Evolutionary conservation across 306 rosid species (phyloP), one percentile per base, ranked within the genome.

Genomic region (Citrullus amarus): DNA sequence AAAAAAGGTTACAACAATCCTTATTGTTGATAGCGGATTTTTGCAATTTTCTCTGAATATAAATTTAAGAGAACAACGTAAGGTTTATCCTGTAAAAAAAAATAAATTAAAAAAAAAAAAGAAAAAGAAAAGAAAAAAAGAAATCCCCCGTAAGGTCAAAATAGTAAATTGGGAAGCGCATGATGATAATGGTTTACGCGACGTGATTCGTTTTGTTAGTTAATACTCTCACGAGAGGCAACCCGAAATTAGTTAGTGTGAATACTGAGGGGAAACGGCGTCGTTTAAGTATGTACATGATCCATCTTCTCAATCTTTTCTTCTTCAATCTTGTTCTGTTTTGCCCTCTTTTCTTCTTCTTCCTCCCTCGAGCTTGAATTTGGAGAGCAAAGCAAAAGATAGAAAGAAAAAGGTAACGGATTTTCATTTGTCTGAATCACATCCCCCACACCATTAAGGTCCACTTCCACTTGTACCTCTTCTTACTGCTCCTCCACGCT

Each of bases 391-490:
- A 56, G 56, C 84, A 48, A 55, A 18, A 54, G 6, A 14, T 13
- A 65, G 79, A 15, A 65, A 76, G 9, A 11, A 17, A 74, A 67
- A 62, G 76, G 59, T 50, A 28, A 79, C 75, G 68, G 78, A 76
- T 87, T 55, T 55, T 18, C 59, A 6, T 55, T 88, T 85, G 78
- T 85, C 88, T 80, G 88, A 83, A 79, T 86, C 92, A 75, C 86
- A 67, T 83, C 86, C 85, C 79, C 80, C 65, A 51, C 84, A 86
- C 91, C 84, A 85, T 82, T 80, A 59, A 46, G 68, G 77, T 74
- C 86, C 87, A 82, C 81, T 78, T 38, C 80, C 82, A 63, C 60
- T 72, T 69, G 58, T 39, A 67, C 50, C 65, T 28, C 73, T 56
- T 69, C 36, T 67, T 62, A 18, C 63, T 66, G 75, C 62, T 34